Evolutionary conservation across 2,329 filamentous ascomycete genomes (phyloP).

Genomic region (Geosmithia putterillii): DNA sequence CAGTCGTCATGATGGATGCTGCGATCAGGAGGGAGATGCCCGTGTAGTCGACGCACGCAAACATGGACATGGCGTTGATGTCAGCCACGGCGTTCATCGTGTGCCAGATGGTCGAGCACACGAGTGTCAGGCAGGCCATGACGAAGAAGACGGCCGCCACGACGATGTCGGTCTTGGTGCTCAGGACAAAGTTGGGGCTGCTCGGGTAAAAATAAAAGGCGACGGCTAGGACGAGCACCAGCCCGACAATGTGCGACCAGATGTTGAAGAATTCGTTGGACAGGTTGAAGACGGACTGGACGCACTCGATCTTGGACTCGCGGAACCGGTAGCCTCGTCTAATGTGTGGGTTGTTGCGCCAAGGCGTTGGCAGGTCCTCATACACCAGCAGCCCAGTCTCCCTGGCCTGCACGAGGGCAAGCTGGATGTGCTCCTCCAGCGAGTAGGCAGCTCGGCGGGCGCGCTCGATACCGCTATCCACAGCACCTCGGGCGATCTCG

Average conservation of each 20-base stretch:
- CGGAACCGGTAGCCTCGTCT: conserved; percentile 84
- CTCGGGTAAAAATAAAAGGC: conserved; percentile 95
- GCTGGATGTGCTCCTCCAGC: conserved; percentile 73
- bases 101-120: conserved; percentile 95
- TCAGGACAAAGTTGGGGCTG: conserved; percentile 73
- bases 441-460: conserved; percentile 73
- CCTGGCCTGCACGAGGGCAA: conserved; percentile 61
- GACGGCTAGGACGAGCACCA: conserved; percentile 76
- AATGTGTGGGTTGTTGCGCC: conserved; percentile 93
- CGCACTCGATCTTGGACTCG: conserved; percentile 79
- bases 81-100: conserved; percentile 97
- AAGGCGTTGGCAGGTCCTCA: conserved; percentile 80
- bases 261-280: conserved; percentile 97
- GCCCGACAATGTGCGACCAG: conserved; percentile 85
- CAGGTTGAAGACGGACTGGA: conserved; percentile 69
- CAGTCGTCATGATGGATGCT: conserved; percentile 93
- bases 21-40: conserved; percentile 92
- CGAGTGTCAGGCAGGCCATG: conserved; percentile 84
- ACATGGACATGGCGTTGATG: conserved; percentile 78
- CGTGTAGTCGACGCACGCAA: conserved; percentile 96
- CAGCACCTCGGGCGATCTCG: conserved; percentile 59
- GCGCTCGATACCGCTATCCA: conserved; percentile 70
- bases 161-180: conserved; percentile 77
- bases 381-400: conserved; percentile 79
- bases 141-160: conserved; percentile 94